phyloP scores from a whole-genome alignment of 306 rosid species.

The Gastrolobium bilobum region DNA sequence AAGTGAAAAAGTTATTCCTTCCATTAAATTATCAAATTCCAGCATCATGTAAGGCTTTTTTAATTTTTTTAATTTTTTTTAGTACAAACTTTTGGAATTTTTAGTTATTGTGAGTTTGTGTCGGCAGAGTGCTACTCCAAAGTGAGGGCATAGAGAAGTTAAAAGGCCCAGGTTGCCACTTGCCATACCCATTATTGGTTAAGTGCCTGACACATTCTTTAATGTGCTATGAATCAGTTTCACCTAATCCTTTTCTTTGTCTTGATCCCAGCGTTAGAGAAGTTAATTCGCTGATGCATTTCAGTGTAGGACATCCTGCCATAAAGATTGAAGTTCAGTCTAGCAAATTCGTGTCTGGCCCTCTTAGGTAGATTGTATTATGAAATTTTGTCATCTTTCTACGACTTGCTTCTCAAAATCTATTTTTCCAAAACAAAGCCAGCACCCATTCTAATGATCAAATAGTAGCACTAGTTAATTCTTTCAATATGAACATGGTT shows the following conservation, averaged over 20 bases:
- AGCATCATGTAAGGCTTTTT: background rate
- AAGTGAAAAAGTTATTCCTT: too few relatives aligned
- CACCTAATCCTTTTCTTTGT: slow-evolving; percentile 9
- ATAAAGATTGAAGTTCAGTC: background rate
- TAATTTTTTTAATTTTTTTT: too few relatives aligned
- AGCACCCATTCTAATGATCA: background rate
- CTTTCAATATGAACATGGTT: too few relatives aligned
- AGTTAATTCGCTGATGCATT: background rate
- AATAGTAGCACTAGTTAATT: background rate
- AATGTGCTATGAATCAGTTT: slow-evolving; percentile 26
- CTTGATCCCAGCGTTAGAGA: background rate
- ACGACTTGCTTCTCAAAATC: background rate
- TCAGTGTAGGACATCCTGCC: background rate
- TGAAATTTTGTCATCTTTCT: background rate
- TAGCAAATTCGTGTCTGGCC: too few relatives aligned
- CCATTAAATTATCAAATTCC: too few relatives aligned
- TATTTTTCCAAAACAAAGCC: background rate
- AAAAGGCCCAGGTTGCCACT: slow-evolving; percentile 8
- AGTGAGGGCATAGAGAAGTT: background rate
- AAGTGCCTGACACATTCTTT: slow-evolving; percentile 35
- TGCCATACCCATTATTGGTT: background rate
- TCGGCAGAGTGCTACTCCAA: slow-evolving; percentile 20
- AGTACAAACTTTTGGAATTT: slow-evolving; percentile 16
- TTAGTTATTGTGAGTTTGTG: slow-evolving; percentile 25
- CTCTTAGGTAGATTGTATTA: background rate